Evolutionary conservation across 2,329 filamentous ascomycete genomes (phyloP).

Genomic region (Juglanconis oblonga): DNA sequence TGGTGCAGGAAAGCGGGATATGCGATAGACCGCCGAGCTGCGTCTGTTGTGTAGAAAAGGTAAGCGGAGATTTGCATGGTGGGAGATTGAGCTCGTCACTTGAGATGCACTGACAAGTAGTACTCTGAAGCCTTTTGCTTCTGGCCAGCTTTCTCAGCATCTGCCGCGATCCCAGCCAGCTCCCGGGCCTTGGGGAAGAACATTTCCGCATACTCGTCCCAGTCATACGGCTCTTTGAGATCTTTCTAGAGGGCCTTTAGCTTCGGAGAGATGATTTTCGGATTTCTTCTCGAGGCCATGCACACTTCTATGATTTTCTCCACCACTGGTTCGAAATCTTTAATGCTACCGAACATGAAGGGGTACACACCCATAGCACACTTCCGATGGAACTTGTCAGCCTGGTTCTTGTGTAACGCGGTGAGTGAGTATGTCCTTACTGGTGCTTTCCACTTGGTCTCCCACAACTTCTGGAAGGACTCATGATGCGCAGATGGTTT

Average conservation of each 20-base stretch:
- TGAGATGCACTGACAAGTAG: constrained; percentile 33
- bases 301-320: constrained; percentile 49
- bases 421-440: constrained; percentile 35
- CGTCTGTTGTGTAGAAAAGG: constrained; percentile 32
- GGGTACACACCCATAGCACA: constrained; percentile 39
- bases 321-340: constrained; percentile 70
- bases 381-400: not conserved
- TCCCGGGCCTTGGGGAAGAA: constrained; percentile 61
- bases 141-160: constrained; percentile 46
- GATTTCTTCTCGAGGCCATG: not conserved
- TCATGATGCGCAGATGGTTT: constrained; percentile 10
- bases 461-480: constrained; percentile 59
- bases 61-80: no score
- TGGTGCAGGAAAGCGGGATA: constrained; percentile 62
- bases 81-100: no score
- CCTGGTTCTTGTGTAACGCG: not conserved
- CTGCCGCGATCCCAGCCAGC: constrained; percentile 51
- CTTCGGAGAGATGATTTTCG: not conserved
- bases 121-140: constrained; percentile 54
- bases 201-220: constrained; percentile 56
- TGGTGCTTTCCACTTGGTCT: constrained; percentile 72
- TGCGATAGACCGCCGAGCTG: constrained; percentile 68
- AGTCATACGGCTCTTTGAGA: constrained; percentile 11
- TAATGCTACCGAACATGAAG: constrained; percentile 68
- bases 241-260: not conserved